Evolutionary conservation across 2,329 filamentous ascomycete genomes (phyloP).

Genomic region (Monilinia aucupariae): DNA sequence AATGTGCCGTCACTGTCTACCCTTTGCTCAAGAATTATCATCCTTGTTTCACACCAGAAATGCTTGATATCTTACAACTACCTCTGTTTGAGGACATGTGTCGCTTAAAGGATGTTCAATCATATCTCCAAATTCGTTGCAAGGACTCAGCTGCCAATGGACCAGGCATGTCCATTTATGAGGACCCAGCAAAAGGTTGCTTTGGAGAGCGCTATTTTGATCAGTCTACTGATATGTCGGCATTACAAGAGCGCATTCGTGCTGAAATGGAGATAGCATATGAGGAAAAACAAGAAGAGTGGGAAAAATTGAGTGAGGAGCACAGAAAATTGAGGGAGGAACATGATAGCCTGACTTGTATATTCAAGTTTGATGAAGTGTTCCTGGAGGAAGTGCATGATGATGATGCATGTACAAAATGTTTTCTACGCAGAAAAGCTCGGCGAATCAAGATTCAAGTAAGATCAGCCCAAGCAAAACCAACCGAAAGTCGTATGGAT

Average conservation of each 20-base stretch:
- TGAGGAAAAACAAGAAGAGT: neutral
- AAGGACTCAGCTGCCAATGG: neutral
- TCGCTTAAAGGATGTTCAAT: neutral
- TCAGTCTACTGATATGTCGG: neutral
- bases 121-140: neutral
- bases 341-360: neutral
- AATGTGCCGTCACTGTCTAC: neutral
- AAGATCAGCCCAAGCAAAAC: neutral
- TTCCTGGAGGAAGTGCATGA: too few species aligned
- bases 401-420: neutral
- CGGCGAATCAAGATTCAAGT: neutral
- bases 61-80: neutral
- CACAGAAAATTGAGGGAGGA: neutral
- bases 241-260: neutral
- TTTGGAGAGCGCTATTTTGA: neutral
- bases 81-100: neutral
- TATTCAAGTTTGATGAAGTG: too few species aligned
- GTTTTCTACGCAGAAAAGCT: neutral
- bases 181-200: neutral
- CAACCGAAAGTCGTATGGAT: too few species aligned
- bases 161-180: neutral
- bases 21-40: neutral
- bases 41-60: neutral
- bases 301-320: neutral
- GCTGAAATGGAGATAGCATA: neutral